phyloP scores from a whole-genome alignment of 2,329 filamentous ascomycete species.

The Annulohypoxylon truncatum region DNA sequence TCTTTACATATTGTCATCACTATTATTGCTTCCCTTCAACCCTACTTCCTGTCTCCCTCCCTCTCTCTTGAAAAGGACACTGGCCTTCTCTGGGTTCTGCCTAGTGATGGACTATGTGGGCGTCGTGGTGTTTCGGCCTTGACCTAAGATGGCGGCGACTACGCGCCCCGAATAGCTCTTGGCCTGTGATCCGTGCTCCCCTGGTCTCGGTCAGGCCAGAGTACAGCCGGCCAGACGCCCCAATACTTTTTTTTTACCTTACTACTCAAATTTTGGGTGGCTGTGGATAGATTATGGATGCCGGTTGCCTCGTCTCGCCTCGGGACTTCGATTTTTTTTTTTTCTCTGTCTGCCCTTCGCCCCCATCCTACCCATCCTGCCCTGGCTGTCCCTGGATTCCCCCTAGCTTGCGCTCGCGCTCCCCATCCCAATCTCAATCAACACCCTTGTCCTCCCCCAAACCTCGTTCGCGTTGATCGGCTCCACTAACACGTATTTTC shows the following conservation, averaged over 20 bases:
- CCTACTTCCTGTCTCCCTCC: constrained; percentile 8
- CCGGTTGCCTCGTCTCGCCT: constrained; percentile 45
- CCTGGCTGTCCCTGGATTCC: constrained; percentile 33
- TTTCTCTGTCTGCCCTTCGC: constrained; percentile 29
- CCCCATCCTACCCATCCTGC: constrained; percentile 23
- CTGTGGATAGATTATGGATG: constrained; percentile 26
- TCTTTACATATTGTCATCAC: neutral
- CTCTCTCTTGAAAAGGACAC: constrained; percentile 7
- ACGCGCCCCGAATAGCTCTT: constrained; percentile 33
- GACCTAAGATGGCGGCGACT: constrained; percentile 32
- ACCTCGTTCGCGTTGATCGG: constrained; percentile 42
- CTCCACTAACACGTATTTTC: constrained; percentile 44
- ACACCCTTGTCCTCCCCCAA: constrained; percentile 38
- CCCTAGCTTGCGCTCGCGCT: constrained; percentile 29
- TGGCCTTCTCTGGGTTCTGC: constrained; percentile 5
- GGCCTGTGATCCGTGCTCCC: constrained; percentile 36
- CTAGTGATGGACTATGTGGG: constrained; percentile 12
- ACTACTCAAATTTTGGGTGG: constrained; percentile 29
- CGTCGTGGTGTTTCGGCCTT: constrained; percentile 33
- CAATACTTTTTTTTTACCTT: constrained; percentile 16
- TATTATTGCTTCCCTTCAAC: constrained; percentile 22
- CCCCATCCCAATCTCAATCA: constrained; percentile 24
- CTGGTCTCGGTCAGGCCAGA: constrained; percentile 37
- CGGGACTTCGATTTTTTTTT: constrained; percentile 40
- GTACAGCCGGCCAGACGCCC: constrained; percentile 29